A percentile compares a stretch with the other conserved stretches of the same genome.
Conservation (phyloP, 2,329 filamentous ascomycete species). For the Coniochaeta pulveracea region DNA sequence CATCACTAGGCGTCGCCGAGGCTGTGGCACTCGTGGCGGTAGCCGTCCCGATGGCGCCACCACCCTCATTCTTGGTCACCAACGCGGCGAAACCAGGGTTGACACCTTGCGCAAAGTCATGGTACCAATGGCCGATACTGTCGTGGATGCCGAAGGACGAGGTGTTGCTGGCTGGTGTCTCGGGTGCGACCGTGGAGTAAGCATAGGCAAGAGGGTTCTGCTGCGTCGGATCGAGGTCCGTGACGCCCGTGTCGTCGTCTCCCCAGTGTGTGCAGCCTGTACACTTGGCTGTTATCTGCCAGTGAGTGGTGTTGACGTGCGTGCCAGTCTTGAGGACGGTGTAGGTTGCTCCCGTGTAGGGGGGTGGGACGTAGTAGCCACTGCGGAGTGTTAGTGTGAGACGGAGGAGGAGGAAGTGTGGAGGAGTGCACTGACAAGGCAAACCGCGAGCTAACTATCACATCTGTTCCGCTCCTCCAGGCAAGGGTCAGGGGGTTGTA, state of each 20-base stretch:
- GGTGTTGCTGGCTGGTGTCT: slow-evolving; percentile 22
- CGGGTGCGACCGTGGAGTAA: slow-evolving; percentile 23
- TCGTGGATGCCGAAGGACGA: slow-evolving; percentile 31
- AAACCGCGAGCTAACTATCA: slow-evolving; percentile 29
- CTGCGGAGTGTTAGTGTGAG: slow-evolving; percentile 12
- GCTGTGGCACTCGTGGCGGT: neutral
- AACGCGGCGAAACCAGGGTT: slow-evolving; percentile 18
- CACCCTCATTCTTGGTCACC: slow-evolving; percentile 5
- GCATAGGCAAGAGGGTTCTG: slow-evolving; percentile 29
- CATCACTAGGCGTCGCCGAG: too few relatives aligned
- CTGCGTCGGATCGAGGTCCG: slow-evolving; percentile 22
- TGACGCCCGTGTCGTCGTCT: slow-evolving; percentile 26
- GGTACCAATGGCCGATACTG: slow-evolving; percentile 26
- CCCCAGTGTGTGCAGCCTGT: slow-evolving; percentile 30
- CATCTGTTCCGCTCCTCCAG: slow-evolving; percentile 29
- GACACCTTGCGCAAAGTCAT: slow-evolving; percentile 21
- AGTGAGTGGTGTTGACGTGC: slow-evolving; percentile 26
- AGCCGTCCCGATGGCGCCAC: neutral
- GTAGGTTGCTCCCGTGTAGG: slow-evolving; percentile 18
- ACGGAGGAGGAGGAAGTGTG: neutral
- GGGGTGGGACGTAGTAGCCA: slow-evolving; percentile 21
- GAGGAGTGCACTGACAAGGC: slow-evolving; percentile 26
- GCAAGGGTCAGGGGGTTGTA: slow-evolving; percentile 32
- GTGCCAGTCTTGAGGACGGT: slow-evolving; percentile 24
- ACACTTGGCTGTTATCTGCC: slow-evolving; percentile 26